Evolutionary conservation across 371 early-diverging fungal genomes (phyloP).

Genomic region (Rhizopus stolonifer): DNA sequence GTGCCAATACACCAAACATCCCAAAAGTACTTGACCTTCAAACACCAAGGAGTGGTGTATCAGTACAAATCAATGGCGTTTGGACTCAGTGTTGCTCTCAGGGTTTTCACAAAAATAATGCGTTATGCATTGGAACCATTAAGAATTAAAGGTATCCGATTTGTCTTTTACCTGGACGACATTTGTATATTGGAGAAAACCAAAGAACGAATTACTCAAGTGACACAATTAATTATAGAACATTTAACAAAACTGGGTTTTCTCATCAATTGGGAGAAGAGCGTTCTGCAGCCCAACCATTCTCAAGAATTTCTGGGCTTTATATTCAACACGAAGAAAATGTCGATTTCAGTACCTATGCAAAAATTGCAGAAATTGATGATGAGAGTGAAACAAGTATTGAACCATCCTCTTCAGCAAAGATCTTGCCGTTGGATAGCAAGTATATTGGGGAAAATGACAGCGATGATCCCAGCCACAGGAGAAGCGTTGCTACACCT

Average conservation of each 20-base stretch:
- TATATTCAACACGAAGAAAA: constrained; percentile 7
- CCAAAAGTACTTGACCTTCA: background rate
- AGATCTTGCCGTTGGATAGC: constrained; percentile 6
- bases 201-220: background rate
- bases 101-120: constrained; percentile 10
- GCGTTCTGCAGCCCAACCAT: background rate
- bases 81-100: constrained; percentile 11
- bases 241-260: constrained; percentile 6
- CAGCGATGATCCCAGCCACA: constrained; percentile 8
- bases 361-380: constrained; percentile 5
- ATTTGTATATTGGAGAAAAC: constrained; percentile 1
- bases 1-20: constrained; percentile 8
- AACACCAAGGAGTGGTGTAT: constrained; percentile 7
- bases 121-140: constrained; percentile 7
- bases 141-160: constrained; percentile 4
- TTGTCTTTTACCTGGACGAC: constrained; percentile 14
- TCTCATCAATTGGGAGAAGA: constrained; percentile 8
- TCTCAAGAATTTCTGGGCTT: constrained; percentile 15
- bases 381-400: too few species aligned
- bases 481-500: constrained; percentile 9
- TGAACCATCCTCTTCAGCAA: background rate
- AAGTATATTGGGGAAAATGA: constrained; percentile 10
- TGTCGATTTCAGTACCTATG: background rate
- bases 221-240: background rate
- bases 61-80: constrained; percentile 14